Base-by-base conservation (phyloP, 2,329 filamentous ascomycete species). In the Gyromitra esculenta region DNA sequence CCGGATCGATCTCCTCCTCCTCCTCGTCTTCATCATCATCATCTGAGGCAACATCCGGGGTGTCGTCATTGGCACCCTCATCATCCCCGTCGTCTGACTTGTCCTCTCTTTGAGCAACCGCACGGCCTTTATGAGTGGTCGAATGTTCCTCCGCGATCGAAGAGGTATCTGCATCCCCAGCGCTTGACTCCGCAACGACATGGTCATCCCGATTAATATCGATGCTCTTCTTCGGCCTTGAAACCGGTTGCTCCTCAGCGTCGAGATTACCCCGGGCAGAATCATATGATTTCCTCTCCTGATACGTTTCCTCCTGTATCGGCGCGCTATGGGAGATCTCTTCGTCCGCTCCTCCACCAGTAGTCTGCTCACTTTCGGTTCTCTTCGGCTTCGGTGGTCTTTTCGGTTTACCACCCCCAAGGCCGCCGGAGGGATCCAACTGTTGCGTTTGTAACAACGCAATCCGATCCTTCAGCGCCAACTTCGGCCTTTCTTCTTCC, bases 401-500 rank as follows among this genome's bases (percentile, higher is more conserved):
- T 85, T 94, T 96, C 81, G 96, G 93, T 83, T 96, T 95, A 85
- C 92, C 96, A 72, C 90, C 87, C 21, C 90, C 87, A n/a, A 63
- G 65, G 15, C 91, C 89, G 48, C 96, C 93, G 6, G 92, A 92
- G 84, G 95, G 93, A 82, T 98, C 96, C 82, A 93, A 86, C 84
- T 99, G 96, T 83, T 98, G 94, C 82, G 92, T 95, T 83, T 99
- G 96, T 15, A 99, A 86, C 67, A 97, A 86, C 37, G 96, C 96
- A 84, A 99, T 97, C 78, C 96, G 89, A 83, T 99, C 96, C 84
- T 98, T 99, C 77, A 99, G 84, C 80, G 92, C 97, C 84, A 98
- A 97, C 37, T 77, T 78, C 0, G 95, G 94, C 81, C 92, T 90
- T 56, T 96, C 92, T 71, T 96, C 93, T 4, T 86, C 89, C 15